phyloP scores from a whole-genome alignment of 371 early-diverging fungal species.

The Haplosporangium sp. region DNA sequence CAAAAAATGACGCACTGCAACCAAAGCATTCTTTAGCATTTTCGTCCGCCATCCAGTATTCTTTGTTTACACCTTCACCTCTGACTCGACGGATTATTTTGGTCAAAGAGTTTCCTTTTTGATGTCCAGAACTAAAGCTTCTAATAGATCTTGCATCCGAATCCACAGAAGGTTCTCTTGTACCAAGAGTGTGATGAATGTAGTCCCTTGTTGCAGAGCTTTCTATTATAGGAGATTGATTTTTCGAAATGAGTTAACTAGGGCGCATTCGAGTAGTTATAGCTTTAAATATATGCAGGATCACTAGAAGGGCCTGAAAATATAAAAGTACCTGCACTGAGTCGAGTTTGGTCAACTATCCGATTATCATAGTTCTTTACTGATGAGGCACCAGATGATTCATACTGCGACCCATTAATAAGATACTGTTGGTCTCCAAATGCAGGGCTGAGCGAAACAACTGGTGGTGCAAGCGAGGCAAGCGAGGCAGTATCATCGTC shows the following conservation, averaged over 20 bases:
- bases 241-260: conserved; percentile 12
- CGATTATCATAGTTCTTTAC: conserved; percentile 7
- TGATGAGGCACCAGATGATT: conserved; percentile 4
- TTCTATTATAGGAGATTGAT: conserved; percentile 12
- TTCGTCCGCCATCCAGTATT: conserved; percentile 89
- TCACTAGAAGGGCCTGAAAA: too few relatives aligned
- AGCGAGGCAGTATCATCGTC: conserved; percentile 44
- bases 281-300: neutral
- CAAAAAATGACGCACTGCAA: conserved; percentile 75
- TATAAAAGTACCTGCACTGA: conserved; percentile 22
- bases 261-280: conserved; percentile 32
- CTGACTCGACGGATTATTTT: conserved; percentile 67
- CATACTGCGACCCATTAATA: conserved; percentile 8
- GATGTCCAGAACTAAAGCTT: conserved; percentile 63
- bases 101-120: conserved; percentile 68
- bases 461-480: conserved; percentile 50
- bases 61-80: conserved; percentile 71
- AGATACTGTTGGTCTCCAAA: conserved; percentile 42
- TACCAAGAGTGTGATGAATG: conserved; percentile 48
- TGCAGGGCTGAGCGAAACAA: conserved; percentile 52
- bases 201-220: conserved; percentile 42
- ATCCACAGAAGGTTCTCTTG: conserved; percentile 60
- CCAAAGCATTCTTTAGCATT: conserved; percentile 82
- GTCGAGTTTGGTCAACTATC: conserved; percentile 21
- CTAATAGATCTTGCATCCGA: conserved; percentile 67